Conservation (phyloP, 176 grass and related monocot species). For the Panicum miliaceum region DNA sequence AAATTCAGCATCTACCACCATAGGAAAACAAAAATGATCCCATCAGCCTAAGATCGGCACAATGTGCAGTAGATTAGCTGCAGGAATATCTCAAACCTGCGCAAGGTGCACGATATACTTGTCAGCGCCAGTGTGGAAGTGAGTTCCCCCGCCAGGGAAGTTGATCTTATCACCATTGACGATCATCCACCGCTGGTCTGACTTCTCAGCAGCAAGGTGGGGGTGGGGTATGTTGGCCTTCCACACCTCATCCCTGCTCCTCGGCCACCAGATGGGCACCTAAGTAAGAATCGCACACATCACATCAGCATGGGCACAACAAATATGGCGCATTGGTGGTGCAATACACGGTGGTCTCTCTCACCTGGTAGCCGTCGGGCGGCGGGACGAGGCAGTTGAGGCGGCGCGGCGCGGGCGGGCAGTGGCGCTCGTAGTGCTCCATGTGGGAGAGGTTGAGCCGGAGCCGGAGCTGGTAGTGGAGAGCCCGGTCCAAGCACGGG, state of each 20-base stretch:
- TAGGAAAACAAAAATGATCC: neutral
- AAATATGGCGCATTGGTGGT: neutral
- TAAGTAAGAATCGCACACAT: slow-evolving; percentile 21
- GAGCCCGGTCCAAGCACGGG: slow-evolving; percentile 69
- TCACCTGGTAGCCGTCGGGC: slow-evolving; percentile 67
- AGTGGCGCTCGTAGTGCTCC: slow-evolving; percentile 92
- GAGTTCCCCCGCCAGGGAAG: slow-evolving; percentile 80
- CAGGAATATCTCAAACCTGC: slow-evolving; percentile 45
- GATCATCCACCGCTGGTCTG: slow-evolving; percentile 86
- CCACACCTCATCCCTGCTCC: slow-evolving; percentile 77
- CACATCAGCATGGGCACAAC: neutral
- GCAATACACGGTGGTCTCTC: neutral
- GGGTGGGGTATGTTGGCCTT: slow-evolving; percentile 79
- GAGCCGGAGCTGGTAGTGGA: slow-evolving; percentile 70
- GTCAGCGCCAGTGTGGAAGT: slow-evolving; percentile 75
- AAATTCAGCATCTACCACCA: slow-evolving; percentile 70
- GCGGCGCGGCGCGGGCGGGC: slow-evolving; percentile 55
- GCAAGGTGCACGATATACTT: slow-evolving; percentile 78
- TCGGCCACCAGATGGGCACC: slow-evolving; percentile 76
- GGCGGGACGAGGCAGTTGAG: slow-evolving; percentile 84
- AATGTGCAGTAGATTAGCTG: neutral
- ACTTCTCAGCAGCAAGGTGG: slow-evolving; percentile 74
- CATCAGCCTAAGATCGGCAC: neutral
- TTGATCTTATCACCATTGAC: slow-evolving; percentile 78
- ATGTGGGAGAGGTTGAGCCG: slow-evolving; percentile 72